Conservation (phyloP, 495 filamentous ascomycete genomes). For the Apodospora peruviana region DNA sequence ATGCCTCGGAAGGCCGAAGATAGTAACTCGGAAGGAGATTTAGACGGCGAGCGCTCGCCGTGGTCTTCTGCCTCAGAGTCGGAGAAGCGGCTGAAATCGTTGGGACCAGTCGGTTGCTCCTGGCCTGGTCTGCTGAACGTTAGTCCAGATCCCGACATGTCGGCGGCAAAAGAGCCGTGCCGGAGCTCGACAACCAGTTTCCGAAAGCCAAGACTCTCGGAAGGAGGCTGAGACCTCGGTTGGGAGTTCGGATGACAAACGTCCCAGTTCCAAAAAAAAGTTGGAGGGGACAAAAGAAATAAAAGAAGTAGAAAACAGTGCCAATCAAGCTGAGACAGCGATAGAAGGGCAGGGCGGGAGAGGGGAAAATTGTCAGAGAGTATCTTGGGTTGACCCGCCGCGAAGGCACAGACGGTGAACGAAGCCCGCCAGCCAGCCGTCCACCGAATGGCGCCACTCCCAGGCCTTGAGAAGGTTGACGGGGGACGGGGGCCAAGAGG, state of each 20-base stretch:
- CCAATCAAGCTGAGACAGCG: not conserved
- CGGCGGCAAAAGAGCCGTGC: conserved; percentile 9
- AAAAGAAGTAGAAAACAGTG: not conserved
- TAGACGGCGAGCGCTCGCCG: conserved; percentile 23
- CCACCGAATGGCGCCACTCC: conserved; percentile 11
- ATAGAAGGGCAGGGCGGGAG: not conserved
- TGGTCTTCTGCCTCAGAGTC: conserved; percentile 36
- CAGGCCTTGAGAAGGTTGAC: conserved; percentile 13
- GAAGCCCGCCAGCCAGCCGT: conserved; percentile 9
- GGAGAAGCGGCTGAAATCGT: conserved; percentile 25
- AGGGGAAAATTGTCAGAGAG: conserved; percentile 5
- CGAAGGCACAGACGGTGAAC: conserved; percentile 16
- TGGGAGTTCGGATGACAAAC: not conserved
- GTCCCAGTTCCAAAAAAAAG: not conserved
- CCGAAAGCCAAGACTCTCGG: not conserved
- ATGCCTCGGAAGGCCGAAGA: conserved; percentile 46
- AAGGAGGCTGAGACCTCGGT: not conserved
- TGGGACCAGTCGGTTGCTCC: conserved; percentile 13
- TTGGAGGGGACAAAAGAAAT: not conserved
- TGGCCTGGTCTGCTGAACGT: conserved; percentile 24
- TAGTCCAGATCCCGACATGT: conserved; percentile 28
- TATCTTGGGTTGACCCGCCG: conserved; percentile 14
- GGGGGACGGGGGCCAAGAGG: conserved; percentile 12
- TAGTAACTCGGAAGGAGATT: conserved; percentile 37
- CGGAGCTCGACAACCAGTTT: conserved; percentile 6